Conservation (phyloP, 345 rosid genomes). For the Gossypium turneri region DNA sequence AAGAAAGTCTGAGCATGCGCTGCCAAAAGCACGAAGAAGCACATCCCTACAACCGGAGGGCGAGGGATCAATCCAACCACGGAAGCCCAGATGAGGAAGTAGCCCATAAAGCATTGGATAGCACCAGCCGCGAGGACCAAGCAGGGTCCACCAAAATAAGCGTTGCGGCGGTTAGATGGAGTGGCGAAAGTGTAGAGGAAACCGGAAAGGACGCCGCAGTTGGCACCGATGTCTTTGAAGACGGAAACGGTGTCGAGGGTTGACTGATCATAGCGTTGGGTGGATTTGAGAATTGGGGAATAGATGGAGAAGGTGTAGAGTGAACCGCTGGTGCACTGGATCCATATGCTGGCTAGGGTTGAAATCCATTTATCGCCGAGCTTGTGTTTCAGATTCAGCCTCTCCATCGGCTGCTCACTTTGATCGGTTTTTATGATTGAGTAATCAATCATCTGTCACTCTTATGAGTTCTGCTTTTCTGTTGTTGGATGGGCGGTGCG, state of each 20-base stretch:
- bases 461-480: neutral
- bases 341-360: slow-evolving; percentile 70
- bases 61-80: slow-evolving; percentile 44
- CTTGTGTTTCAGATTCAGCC: neutral
- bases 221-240: slow-evolving; percentile 65
- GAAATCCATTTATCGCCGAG: slow-evolving; percentile 51
- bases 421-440: neutral
- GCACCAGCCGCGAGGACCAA: slow-evolving; percentile 54
- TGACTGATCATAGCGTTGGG: slow-evolving; percentile 63
- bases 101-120: slow-evolving; percentile 50
- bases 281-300: slow-evolving; percentile 55
- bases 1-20: slow-evolving; percentile 40
- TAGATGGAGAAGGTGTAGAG: slow-evolving; percentile 72
- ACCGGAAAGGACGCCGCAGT: slow-evolving; percentile 58
- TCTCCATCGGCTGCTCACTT: neutral
- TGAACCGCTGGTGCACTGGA: slow-evolving; percentile 58
- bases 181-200: slow-evolving; percentile 45
- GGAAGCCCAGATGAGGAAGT: slow-evolving; percentile 62
- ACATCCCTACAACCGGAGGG: slow-evolving; percentile 46
- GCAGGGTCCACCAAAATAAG: slow-evolving; percentile 50
- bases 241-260: slow-evolving; percentile 72
- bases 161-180: neutral
- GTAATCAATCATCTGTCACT: neutral
- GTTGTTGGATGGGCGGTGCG: neutral
- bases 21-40: slow-evolving; percentile 40